Percentiles rank a stretch among this genome's conserved stretches.
Conservation (phyloP, 805 yeast genomes). For the Teunomyces funiuensis region DNA sequence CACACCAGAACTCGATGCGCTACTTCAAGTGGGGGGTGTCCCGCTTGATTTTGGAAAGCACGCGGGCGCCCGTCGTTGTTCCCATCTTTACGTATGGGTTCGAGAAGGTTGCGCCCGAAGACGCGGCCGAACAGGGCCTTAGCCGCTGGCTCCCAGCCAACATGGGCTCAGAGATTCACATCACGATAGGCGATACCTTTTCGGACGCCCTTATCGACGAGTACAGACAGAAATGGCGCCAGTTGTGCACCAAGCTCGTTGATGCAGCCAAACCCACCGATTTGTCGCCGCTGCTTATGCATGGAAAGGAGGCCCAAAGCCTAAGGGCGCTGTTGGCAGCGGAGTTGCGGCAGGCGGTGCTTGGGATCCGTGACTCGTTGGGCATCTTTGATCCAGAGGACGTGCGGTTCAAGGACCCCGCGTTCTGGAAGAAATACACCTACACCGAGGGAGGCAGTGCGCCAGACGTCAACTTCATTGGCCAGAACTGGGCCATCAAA, state of each 20-base stretch:
- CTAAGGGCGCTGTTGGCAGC: conserved; percentile 72
- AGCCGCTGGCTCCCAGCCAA: conserved; percentile 62
- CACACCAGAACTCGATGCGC: conserved; percentile 83
- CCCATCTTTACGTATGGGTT: conserved; percentile 88
- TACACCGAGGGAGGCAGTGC: conserved; percentile 62
- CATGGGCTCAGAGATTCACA: conserved; percentile 64
- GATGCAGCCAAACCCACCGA: conserved; percentile 56
- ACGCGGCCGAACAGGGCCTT: conserved; percentile 48
- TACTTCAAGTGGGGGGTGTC: conserved; percentile 96
- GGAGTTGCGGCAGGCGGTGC: conserved; percentile 63
- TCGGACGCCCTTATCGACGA: conserved; percentile 56
- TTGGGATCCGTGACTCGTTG: conserved; percentile 38
- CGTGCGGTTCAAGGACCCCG: conserved; percentile 61
- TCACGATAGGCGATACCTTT: conserved; percentile 71
- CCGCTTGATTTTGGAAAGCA: conserved; percentile 76
- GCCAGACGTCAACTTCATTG: conserved; percentile 69
- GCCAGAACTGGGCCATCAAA: conserved; percentile 80
- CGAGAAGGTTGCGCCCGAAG: conserved; percentile 84
- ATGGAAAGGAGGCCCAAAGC: conserved; percentile 62
- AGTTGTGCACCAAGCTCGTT: conserved; percentile 53
- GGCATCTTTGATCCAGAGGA: conserved; percentile 62
- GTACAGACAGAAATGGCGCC: conserved; percentile 71
- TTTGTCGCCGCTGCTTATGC: conserved; percentile 58
- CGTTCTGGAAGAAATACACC: conserved; percentile 75
- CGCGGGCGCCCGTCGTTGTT: conserved; percentile 78